Evolutionary conservation across 495 filamentous ascomycete genomes (phyloP), one percentile per base, ranked within the genome.

Genomic region (Hypomontagnella monticulosa): DNA sequence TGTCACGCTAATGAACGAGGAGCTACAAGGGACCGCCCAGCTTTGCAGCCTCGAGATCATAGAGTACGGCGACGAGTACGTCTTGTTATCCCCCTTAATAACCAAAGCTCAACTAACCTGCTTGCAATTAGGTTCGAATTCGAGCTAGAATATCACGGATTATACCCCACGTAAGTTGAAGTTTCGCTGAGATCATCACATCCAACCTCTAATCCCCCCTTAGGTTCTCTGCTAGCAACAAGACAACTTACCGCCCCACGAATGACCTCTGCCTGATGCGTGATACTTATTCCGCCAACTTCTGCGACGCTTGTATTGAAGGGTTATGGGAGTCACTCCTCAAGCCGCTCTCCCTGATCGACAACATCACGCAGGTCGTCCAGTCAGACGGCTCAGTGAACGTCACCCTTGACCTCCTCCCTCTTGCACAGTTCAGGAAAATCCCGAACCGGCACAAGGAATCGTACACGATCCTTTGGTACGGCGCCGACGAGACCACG

Each of bases 1-100:
- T 9, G 49, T 71, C 33, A 69, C 69, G 32, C 40, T 71, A 18
- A 8, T 66, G 41, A 71, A 71, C 16, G 38, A 54, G 12, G 54
- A 63, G 14, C 62, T 66, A 30, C 14, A 71, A 33, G 69, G 69
- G n/a, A 66, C 23, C 5, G 69, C 69, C 12, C 69, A 71, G 41
- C 66, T 71, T 1, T 71, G 69, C 36, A 71, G 50, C n/a, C 55
- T 71, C 9, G 69, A 71, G 44, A 43, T 71, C 0, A n/a, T 71
- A 7, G 69, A 71, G 11, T 71, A 71, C 20, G 69, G 64, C 4
- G 49, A 60, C 3, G 49, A 53, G 18, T 18, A 23, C 10, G n/a
- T 16, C 44, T 36, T 11, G 49, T 33, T 8, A 15, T 14, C 10
- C 41, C 7, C 15, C 4, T 16, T 16, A 15, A 23, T 12, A 23